phyloP scores from a whole-genome alignment of 257 asterid species.

The Galeopsis tetrahit region DNA sequence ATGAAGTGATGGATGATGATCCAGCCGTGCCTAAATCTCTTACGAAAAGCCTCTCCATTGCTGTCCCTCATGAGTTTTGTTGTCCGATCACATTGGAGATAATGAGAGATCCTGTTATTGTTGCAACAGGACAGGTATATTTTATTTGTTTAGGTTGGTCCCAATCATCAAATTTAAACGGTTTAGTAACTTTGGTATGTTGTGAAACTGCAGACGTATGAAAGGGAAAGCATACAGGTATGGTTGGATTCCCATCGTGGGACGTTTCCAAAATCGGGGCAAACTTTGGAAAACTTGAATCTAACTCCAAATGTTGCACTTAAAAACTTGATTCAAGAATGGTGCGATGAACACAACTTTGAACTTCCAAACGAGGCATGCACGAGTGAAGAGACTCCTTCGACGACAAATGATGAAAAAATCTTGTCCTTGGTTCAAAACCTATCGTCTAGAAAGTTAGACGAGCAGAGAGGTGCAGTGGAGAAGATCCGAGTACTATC shows the following conservation, averaged over 20 bases:
- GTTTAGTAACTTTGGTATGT: neutral
- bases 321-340: conserved; percentile 64
- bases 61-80: conserved; percentile 77
- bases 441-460: conserved; percentile 61
- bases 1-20: conserved; percentile 35
- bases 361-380: conserved; percentile 49
- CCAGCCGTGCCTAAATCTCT: conserved; percentile 37
- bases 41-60: conserved; percentile 36
- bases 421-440: conserved; percentile 46
- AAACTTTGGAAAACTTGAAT: conserved; percentile 48
- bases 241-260: conserved; percentile 71
- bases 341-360: conserved; percentile 72
- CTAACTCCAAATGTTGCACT: conserved; percentile 86
- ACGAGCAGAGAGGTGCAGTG: conserved; percentile 71
- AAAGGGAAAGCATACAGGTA: conserved; percentile 76
- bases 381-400: conserved; percentile 27
- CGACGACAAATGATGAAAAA: conserved; percentile 29
- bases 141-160: neutral
- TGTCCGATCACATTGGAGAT: conserved; percentile 90
- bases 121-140: conserved; percentile 87
- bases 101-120: conserved; percentile 89
- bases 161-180: neutral
- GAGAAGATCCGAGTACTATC: conserved; percentile 69
- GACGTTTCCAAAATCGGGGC: conserved; percentile 89
- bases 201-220: conserved; percentile 64